A percentile compares a stretch with the other conserved stretches of the same genome.
phyloP scores from a whole-genome alignment of 805 yeast species.

The Ogataea nonfermentans region DNA sequence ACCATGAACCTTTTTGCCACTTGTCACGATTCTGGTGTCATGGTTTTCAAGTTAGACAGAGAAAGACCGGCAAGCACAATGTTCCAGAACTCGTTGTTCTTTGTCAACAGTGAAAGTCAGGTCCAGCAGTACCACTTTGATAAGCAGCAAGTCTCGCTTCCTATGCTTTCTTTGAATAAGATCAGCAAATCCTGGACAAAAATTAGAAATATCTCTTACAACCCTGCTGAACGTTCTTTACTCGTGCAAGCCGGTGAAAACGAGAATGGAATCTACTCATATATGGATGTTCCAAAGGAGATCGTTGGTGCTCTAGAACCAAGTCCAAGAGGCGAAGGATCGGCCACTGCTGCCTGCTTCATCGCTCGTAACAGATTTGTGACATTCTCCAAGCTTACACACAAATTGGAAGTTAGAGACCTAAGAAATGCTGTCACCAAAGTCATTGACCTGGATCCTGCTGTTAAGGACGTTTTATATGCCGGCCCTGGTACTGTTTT shows the following conservation, averaged over 20 bases:
- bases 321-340: constrained; percentile 71
- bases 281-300: constrained; percentile 78
- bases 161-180: constrained; percentile 79
- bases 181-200: constrained; percentile 85
- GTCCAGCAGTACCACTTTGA: constrained; percentile 75
- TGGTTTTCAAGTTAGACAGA: constrained; percentile 95
- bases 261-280: constrained; percentile 65
- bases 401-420: constrained; percentile 79
- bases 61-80: constrained; percentile 91
- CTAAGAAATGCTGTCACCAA: constrained; percentile 80
- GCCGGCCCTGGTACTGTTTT: constrained; percentile 85
- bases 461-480: constrained; percentile 67
- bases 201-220: constrained; percentile 80
- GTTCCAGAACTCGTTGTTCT: constrained; percentile 71
- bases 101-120: constrained; percentile 80
- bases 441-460: constrained; percentile 62
- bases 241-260: constrained; percentile 77
- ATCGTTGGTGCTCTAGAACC: constrained; percentile 95
- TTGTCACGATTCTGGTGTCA: constrained; percentile 95
- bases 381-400: constrained; percentile 62
- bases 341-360: constrained; percentile 82
- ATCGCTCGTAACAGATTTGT: constrained; percentile 95
- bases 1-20: constrained; percentile 89
- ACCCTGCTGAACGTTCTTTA: constrained; percentile 87
- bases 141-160: constrained; percentile 63